Conservation (phyloP, 2,329 filamentous ascomycete species). For the Acarospora socialis region DNA sequence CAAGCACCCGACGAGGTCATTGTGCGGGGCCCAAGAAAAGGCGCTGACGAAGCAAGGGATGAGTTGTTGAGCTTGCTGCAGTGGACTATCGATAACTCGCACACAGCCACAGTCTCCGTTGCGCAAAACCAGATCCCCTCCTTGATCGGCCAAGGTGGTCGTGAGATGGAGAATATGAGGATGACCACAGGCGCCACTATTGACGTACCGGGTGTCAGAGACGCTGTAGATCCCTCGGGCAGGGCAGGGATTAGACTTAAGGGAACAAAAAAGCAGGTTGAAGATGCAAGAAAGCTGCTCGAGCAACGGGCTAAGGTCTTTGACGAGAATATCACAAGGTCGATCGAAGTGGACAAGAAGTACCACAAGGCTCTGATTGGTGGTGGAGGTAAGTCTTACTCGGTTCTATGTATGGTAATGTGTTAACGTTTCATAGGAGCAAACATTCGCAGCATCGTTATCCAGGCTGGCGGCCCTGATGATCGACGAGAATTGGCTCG, state of each 20-base stretch:
- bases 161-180: constrained; percentile 80
- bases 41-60: constrained; percentile 79
- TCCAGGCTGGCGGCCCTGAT: constrained; percentile 76
- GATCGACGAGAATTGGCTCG: constrained; percentile 72
- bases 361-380: constrained; percentile 86
- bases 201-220: constrained; percentile 72
- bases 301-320: constrained; percentile 77
- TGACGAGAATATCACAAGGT: constrained; percentile 74
- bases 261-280: constrained; percentile 81
- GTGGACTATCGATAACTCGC: constrained; percentile 78
- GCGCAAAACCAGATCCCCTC: constrained; percentile 88
- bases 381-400: constrained; percentile 53
- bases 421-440: constrained; percentile 47
- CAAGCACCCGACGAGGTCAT: constrained; percentile 81
- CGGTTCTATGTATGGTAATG: neutral
- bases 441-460: constrained; percentile 73
- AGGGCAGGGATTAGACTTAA: constrained; percentile 80
- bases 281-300: constrained; percentile 79
- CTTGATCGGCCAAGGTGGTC: constrained; percentile 79
- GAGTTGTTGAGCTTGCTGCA: constrained; percentile 81
- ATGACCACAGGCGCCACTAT: constrained; percentile 75
- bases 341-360: constrained; percentile 84
- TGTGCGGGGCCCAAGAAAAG: constrained; percentile 81
- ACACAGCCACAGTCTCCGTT: constrained; percentile 65
- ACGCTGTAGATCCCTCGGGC: constrained; percentile 48